Evolutionary conservation across 2,329 filamentous ascomycete species (phyloP), one percentile per base, ranked within the genome.

Genomic region (Ophiostoma novo-ulmi): DNA sequence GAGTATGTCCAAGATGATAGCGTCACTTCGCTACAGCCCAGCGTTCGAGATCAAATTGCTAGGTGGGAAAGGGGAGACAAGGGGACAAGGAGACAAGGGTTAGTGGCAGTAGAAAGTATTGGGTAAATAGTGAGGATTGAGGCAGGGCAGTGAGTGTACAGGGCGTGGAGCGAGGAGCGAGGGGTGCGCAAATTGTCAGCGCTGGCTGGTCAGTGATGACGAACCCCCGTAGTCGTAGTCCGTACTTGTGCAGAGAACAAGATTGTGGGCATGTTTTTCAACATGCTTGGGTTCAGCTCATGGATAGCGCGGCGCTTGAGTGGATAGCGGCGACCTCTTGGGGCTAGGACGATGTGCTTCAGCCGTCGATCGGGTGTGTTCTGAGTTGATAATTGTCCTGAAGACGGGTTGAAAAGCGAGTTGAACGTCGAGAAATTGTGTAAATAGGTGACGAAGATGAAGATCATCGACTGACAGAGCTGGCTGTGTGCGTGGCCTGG

Each of bases 291-390:
- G 65, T 65, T 67, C 65, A 67, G 65, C 65, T 67, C 22, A 13
- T 31, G 38, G 22, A n/a, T 67, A 67, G 65, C 65, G 65, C 65
- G 65, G 65, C 39, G 35, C 63, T 65, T 39, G 63, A 20, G 63
- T 65, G 63, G 63, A 65, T 38, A 65, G 63, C 36, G 11, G 17
- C 22, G 17, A 10, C 48, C 22, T 38, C 41, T 69, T 26, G 48
- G 67, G 26, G 63, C 67, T 63, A 71, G 58, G 41, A 39, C n/a
- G 6, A 66, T 44, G 31, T 13, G 38, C 35, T 58, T n/a, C 44
- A 71, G 70, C 38, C 44, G 70, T 70, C 55, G 70, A 70, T 70
- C 70, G 22, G 41, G 48, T 17, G 22, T 14, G 22, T 58, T 48
- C 20, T 10, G 38, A 20, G 17, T 48, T 5, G 44, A 7, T 7